Percentiles rank a stretch among this genome's conserved stretches.
These are phyloP conservation scores for Zymoseptoria passerinii DNA, from an alignment of 2,329 filamentous ascomycete genomes.

Conservation along the genomic window DNA sequence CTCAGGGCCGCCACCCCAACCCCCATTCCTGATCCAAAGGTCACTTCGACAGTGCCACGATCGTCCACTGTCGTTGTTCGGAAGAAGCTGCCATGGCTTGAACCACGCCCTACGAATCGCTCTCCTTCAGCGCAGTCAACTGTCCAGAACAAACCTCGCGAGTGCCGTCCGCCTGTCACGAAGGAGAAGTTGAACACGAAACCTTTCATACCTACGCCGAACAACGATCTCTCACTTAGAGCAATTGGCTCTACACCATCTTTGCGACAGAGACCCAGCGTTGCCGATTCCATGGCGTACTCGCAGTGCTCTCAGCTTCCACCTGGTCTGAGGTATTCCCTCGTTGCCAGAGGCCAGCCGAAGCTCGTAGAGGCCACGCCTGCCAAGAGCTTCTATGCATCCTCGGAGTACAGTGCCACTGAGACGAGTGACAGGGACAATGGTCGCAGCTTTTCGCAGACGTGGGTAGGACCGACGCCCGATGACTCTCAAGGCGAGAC, in stretches of 20 bases:
- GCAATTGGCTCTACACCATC: conserved; percentile 17
- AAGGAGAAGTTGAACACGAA: neutral
- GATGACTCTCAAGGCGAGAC: neutral
- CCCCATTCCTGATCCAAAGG: neutral
- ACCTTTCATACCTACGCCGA: neutral
- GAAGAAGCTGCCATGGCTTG: conserved; percentile 21
- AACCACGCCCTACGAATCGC: neutral
- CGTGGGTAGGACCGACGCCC: neutral
- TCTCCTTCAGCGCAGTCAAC: neutral
- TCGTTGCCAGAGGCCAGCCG: conserved; percentile 1
- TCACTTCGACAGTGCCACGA: neutral
- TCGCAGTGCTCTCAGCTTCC: conserved; percentile 8
- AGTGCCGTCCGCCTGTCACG: neutral
- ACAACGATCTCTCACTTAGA: conserved; percentile 14
- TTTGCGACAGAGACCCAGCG: conserved; percentile 1
- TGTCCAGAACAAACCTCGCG: neutral
- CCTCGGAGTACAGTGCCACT: conserved; percentile 23
- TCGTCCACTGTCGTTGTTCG: conserved; percentile 3
- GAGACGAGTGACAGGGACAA: conserved; percentile 4
- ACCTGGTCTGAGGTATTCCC: neutral
- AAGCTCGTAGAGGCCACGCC: neutral
- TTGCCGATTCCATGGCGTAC: conserved; percentile 1
- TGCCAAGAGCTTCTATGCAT: conserved; percentile 7
- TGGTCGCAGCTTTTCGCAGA: neutral
- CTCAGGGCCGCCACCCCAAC: neutral